Evolutionary conservation across 768 basidiomycete species (phyloP), one percentile per base, ranked within the genome.

Genomic region (Rhizopogon vinicolor): DNA sequence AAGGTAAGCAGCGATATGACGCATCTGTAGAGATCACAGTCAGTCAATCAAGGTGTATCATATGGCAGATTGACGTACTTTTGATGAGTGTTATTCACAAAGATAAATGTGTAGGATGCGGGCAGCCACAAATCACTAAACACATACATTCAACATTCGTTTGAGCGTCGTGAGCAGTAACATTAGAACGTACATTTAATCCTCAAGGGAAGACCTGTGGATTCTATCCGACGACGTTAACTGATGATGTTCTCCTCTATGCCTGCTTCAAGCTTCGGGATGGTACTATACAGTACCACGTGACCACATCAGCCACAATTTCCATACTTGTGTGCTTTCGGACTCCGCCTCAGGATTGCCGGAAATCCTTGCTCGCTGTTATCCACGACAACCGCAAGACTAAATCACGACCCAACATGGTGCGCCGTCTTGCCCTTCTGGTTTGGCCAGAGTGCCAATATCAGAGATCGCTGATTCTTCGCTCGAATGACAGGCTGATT

Each of bases 1-100:
- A 58, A 99, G 86, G 81, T 97, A 98, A 62, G 93, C 92, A 77
- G 93, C 95, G 74, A 98, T 78, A 70, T 93, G 77, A 75, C 90
- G 90, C 91, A 93, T 93, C 88, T 90, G 62, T 31, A 10, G 16
- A 41, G 51, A 10, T 42, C 54, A 44, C 33, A 42, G 41, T 53
- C 44, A 41, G 42, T 6, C 39, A 41, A 29, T 45, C 51, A 8
- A 52, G 25, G 25, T 5, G 44, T 56, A 22, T 22, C 19, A 7
- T 52, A 16, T 35, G 40, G 4, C 56, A 31, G 37, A 53, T 25
- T 22, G 16, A 63, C 75, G 52, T 60, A 83, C 83, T 80, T 83
- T 80, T 61, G 53, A 61, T 67, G 65, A 61, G 48, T 59, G 62
- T 63, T 62, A 63, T 35, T 49, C 48, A 49, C 48, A 49, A 49